A percentile compares a stretch with the other conserved stretches of the same genome.
Conservation (phyloP, 305 asterid species). For the Euphrasia arctica region DNA sequence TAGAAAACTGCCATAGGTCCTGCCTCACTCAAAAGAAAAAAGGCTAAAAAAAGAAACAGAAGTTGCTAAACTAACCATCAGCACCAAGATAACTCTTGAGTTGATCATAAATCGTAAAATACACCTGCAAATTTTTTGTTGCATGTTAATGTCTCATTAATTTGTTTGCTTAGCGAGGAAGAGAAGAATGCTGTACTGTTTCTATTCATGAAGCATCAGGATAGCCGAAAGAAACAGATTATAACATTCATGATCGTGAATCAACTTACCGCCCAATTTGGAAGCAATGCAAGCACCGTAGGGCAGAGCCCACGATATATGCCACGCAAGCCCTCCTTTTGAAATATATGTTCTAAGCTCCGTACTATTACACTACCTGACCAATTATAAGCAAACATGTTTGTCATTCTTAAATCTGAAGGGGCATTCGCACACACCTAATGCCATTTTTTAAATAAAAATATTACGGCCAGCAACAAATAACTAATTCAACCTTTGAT, state of each 20-base stretch:
- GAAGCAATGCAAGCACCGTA: slow-evolving; percentile 85
- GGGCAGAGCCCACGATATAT: slow-evolving; percentile 98
- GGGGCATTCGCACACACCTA: slow-evolving; percentile 6
- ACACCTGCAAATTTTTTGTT: slow-evolving; percentile 55
- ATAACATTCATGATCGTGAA: slow-evolving; percentile 10
- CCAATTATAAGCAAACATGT: slow-evolving; percentile 26
- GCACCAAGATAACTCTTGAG: slow-evolving; percentile 65
- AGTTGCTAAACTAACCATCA: slow-evolving; percentile 56
- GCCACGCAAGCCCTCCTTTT: slow-evolving; percentile 86
- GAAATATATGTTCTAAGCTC: slow-evolving; percentile 82
- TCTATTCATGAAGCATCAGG: too few relatives aligned
- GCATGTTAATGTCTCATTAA: slow-evolving; percentile 14
- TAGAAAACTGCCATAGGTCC: too few relatives aligned
- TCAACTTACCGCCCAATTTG: slow-evolving; percentile 87
- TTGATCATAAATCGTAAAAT: slow-evolving; percentile 83
- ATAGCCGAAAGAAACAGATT: neutral
- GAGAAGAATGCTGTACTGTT: slow-evolving; percentile 1
- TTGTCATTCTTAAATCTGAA: slow-evolving; percentile 7
- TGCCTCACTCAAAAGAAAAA: neutral
- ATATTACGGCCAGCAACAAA: neutral
- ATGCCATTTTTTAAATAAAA: neutral
- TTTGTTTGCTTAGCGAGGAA: slow-evolving; percentile 5
- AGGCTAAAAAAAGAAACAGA: slow-evolving; percentile 13
- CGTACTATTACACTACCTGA: slow-evolving; percentile 90
- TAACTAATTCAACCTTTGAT: slow-evolving; percentile 52